Evolutionary conservation across 129 eudicot genomes (phyloP).

Genomic region (Escallonia rubra): DNA sequence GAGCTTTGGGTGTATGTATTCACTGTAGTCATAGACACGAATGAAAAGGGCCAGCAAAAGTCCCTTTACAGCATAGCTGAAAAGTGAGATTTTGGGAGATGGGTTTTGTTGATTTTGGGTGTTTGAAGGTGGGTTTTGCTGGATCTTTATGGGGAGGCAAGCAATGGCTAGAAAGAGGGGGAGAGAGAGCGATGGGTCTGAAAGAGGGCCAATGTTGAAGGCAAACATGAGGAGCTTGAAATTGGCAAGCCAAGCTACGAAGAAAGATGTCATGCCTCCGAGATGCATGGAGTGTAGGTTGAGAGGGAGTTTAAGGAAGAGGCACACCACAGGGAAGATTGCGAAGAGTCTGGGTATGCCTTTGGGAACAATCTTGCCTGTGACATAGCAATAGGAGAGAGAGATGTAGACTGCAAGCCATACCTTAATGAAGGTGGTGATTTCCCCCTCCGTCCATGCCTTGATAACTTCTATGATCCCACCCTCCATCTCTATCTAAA

Average conservation of each 20-base stretch:
- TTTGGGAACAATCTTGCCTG: slow-evolving; percentile 18
- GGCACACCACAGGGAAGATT: slow-evolving; percentile 25
- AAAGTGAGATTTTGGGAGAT: slow-evolving; percentile 12
- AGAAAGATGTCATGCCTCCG: slow-evolving; percentile 38
- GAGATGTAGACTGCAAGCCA: slow-evolving; percentile 38
- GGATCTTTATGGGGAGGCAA: slow-evolving; percentile 47
- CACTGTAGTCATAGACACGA: slow-evolving; percentile 22
- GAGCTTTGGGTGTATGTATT: slow-evolving; percentile 31
- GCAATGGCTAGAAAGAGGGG: slow-evolving; percentile 29
- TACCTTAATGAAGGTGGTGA: slow-evolving; percentile 28
- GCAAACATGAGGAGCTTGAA: slow-evolving; percentile 59
- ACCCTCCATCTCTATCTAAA: slow-evolving; percentile 9
- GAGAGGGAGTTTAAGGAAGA: slow-evolving; percentile 57
- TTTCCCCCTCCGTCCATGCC: slow-evolving; percentile 34
- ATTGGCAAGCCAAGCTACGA: slow-evolving; percentile 52
- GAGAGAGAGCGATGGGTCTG: slow-evolving; percentile 34
- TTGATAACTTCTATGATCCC: slow-evolving; percentile 9
- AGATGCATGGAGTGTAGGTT: slow-evolving; percentile 33
- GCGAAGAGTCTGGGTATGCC: slow-evolving; percentile 33
- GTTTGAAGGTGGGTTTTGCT: slow-evolving; percentile 7
- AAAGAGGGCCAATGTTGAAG: slow-evolving; percentile 49
- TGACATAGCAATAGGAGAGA: slow-evolving; percentile 27
- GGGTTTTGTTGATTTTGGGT: slow-evolving; percentile 3
- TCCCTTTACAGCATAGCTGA: slow-evolving; percentile 34
- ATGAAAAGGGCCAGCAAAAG: slow-evolving; percentile 22